Evolutionary conservation across 1,284 basidiomycete genomes (phyloP), one percentile per base, ranked within the genome.

Genomic region (Lentinus polychrous): DNA sequence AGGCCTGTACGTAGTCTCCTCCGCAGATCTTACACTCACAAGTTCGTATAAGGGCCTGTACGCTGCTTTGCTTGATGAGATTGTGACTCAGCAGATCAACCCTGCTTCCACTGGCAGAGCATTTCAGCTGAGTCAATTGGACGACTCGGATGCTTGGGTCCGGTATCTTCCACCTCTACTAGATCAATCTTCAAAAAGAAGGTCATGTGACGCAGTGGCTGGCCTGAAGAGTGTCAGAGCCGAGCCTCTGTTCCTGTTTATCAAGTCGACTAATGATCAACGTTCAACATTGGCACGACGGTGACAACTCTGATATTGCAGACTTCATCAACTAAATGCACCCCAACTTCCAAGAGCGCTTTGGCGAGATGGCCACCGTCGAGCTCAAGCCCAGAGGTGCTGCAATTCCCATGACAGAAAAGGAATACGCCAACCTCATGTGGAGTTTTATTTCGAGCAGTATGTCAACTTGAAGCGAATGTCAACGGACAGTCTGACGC

Each of bases 41-140:
- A 73, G 98, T 99, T 99, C 91, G n/a, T n/a, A n/a, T n/a, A n/a
- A n/a, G n/a, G n/a, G n/a, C n/a, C n/a, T n/a, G n/a, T n/a, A n/a
- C n/a, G n/a, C 73, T 99, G 49, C 79, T 99, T 48, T 97, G 94
- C 27, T 96, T n/a, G n/a, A 99, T 71, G 96, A 99, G 67, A 92
- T 94, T 73, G 94, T 95, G 76, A 92, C 96, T 3, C 81, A 98
- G 10, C 94, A 97, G 71, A 95, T 97, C 71, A 97, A 97, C 69
- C 94, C 94, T 45, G 94, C 94, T 57, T 96, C 93, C 12, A 92
- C 90, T 49, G 92, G 99, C 64, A 99, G 96, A 99, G 66, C 96
- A 99, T 69, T 70, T 99, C 59, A 97, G 94, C 72, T 99, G 99
- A 74, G 99, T 99, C 85, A 97, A 96, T 99, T 99, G 67, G 97